Evolutionary conservation across 495 filamentous ascomycete genomes (phyloP).

Genomic region (Xylaria venustula): DNA sequence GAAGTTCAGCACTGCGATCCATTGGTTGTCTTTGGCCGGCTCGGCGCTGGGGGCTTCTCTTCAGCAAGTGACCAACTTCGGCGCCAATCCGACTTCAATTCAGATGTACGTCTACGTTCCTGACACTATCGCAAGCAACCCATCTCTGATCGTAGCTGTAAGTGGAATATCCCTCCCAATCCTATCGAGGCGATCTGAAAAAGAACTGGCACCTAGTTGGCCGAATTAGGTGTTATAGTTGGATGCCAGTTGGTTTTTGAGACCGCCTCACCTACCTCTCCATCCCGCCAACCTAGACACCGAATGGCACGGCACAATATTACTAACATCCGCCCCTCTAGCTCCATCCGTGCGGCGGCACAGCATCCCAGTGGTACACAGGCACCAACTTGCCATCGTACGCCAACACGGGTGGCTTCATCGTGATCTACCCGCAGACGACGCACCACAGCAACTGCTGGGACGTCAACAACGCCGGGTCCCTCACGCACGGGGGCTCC

Average conservation of each 20-base stretch:
- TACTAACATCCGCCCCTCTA: conserved; percentile 5
- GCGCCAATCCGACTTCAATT: conserved; percentile 35
- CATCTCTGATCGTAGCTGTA: conserved; percentile 25
- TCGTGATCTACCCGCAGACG: conserved; percentile 52
- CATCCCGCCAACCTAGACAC: background rate
- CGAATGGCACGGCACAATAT: background rate
- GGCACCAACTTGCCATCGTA: conserved; percentile 35
- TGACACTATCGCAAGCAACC: conserved; percentile 33
- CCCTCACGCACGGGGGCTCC: conserved; percentile 52
- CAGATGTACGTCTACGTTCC: conserved; percentile 44
- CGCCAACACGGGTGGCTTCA: conserved; percentile 51
- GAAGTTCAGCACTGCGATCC: background rate
- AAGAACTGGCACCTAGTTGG: too few species aligned
- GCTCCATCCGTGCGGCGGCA: conserved; percentile 41
- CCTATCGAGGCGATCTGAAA: background rate
- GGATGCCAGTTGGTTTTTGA: too few species aligned
- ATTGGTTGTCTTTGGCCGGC: conserved; percentile 8
- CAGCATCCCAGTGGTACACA: conserved; percentile 30
- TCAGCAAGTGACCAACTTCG: conserved; percentile 37
- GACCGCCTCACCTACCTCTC: too few species aligned
- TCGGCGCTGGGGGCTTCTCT: conserved; percentile 29
- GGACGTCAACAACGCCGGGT: conserved; percentile 48
- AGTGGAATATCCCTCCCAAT: background rate
- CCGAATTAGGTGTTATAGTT: too few species aligned
- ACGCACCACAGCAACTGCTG: conserved; percentile 53